phyloP scores from a whole-genome alignment of 106 monocot genomes.

The Dendrobium nobile region DNA sequence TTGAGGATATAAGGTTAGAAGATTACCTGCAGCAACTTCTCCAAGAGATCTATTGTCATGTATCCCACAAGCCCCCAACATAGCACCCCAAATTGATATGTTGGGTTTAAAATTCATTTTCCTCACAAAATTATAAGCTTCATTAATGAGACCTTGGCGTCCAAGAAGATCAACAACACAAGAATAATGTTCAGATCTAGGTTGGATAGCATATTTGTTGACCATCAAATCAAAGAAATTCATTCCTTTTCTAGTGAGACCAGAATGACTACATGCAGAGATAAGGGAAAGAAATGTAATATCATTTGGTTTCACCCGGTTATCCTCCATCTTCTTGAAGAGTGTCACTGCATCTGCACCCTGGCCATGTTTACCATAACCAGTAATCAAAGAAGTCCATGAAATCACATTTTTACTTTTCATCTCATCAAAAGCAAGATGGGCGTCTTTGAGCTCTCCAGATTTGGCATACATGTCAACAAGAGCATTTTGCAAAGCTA shows the following conservation, averaged over 20 bases:
- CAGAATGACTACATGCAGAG: conserved; percentile 70
- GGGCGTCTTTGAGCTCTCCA: conserved; percentile 68
- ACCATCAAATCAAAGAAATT: conserved; percentile 53
- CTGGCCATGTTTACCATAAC: conserved; percentile 56
- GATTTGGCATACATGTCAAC: conserved; percentile 85
- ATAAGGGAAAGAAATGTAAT: conserved; percentile 82
- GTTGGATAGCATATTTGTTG: conserved; percentile 49
- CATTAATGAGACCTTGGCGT: conserved; percentile 59
- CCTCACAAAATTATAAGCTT: conserved; percentile 55
- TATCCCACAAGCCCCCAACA: conserved; percentile 67
- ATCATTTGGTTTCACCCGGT: conserved; percentile 73
- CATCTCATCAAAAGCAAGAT: conserved; percentile 59
- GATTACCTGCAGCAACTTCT: conserved; percentile 38
- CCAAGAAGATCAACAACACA: conserved; percentile 84
- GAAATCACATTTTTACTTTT: conserved; percentile 56
- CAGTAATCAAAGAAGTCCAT: conserved; percentile 76
- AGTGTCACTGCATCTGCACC: conserved; percentile 46
- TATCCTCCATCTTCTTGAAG: conserved; percentile 52
- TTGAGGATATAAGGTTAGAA: conserved; percentile 38
- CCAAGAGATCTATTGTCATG: conserved; percentile 47
- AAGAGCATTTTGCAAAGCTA: conserved; percentile 63
- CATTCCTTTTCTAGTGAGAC: conserved; percentile 54
- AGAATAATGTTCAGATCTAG: conserved; percentile 74
- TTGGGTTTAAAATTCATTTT: conserved; percentile 32
- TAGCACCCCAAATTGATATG: conserved; percentile 62